Conservation (phyloP, 2,329 filamentous ascomycete species). For the Didymella sp. region DNA sequence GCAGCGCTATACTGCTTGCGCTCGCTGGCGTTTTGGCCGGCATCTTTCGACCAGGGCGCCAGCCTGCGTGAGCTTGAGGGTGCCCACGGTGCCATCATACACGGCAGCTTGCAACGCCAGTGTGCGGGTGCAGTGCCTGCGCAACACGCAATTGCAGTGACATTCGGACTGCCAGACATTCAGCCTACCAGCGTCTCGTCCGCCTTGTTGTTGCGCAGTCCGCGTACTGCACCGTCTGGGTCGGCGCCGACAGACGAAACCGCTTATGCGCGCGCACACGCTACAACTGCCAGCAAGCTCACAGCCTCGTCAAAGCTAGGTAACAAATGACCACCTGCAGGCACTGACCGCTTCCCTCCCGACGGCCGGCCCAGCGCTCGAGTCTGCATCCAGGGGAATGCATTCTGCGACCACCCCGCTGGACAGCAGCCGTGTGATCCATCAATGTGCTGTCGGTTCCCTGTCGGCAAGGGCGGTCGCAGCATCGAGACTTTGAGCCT, state of each 20-base stretch:
- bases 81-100: background rate
- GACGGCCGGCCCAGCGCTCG: slow-evolving; percentile 16
- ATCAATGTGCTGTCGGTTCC: slow-evolving; percentile 21
- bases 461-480: slow-evolving; percentile 30
- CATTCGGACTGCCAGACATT: background rate
- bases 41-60: slow-evolving; percentile 12
- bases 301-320: slow-evolving; percentile 30
- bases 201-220: background rate
- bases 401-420: slow-evolving; percentile 23
- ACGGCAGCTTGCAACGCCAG: background rate
- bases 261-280: slow-evolving; percentile 33
- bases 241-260: slow-evolving; percentile 24
- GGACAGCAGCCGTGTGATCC: slow-evolving; percentile 21
- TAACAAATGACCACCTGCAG: slow-evolving; percentile 28
- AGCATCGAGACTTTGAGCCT: slow-evolving; percentile 18
- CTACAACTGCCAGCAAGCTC: slow-evolving; percentile 34
- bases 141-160: background rate
- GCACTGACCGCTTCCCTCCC: slow-evolving; percentile 37
- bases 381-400: slow-evolving; percentile 35
- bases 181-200: background rate
- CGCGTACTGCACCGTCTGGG: background rate
- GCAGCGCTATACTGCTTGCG: slow-evolving; percentile 2
- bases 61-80: background rate
- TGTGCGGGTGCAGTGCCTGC: background rate
- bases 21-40: slow-evolving; percentile 6